Percentiles rank a stretch among this genome's conserved stretches.
Evolutionary conservation across 495 filamentous ascomycete genomes (phyloP).

Genomic region (Daldinia childiae): DNA sequence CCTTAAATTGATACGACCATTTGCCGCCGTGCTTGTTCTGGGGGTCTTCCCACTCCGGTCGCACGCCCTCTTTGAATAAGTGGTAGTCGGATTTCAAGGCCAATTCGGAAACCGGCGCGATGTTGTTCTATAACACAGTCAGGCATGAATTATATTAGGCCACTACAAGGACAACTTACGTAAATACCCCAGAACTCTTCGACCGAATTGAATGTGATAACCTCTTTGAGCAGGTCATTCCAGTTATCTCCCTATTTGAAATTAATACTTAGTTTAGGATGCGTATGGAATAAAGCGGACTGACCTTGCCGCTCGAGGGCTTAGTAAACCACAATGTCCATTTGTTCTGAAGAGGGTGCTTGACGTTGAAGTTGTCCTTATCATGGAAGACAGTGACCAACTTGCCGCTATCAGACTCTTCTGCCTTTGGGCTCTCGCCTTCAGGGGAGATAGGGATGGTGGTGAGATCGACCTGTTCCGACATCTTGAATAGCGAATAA

Average conservation of each 20-base stretch:
- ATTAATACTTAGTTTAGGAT: not conserved
- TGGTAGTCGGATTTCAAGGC: slow-evolving; percentile 99
- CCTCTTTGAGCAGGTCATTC: slow-evolving; percentile 97
- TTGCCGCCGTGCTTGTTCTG: slow-evolving; percentile 99
- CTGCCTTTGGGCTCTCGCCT: slow-evolving; percentile 49
- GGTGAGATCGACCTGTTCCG: slow-evolving; percentile 65
- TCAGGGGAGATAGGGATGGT: slow-evolving; percentile 80
- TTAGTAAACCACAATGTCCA: slow-evolving; percentile 99
- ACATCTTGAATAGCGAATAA: slow-evolving; percentile 48
- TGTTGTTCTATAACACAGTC: slow-evolving; percentile 81
- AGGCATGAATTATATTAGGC: slow-evolving; percentile 11
- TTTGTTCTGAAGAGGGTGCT: slow-evolving; percentile 93
- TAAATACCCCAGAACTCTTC: slow-evolving; percentile 99
- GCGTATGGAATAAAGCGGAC: slow-evolving; percentile 32
- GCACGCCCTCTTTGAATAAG: slow-evolving; percentile 96
- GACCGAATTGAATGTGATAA: slow-evolving; percentile 97
- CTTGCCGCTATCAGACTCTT: slow-evolving; percentile 57
- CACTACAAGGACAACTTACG: slow-evolving; percentile 65
- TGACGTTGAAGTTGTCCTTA: slow-evolving; percentile 98
- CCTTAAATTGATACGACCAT: slow-evolving; percentile 97
- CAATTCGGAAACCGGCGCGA: slow-evolving; percentile 92
- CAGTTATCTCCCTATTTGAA: slow-evolving; percentile 86
- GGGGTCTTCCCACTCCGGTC: slow-evolving; percentile 96
- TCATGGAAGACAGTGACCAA: slow-evolving; percentile 94
- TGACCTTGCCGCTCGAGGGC: slow-evolving; percentile 93